phyloP scores from a whole-genome alignment of 768 basidiomycete species.

The Mrakia frigida region DNA sequence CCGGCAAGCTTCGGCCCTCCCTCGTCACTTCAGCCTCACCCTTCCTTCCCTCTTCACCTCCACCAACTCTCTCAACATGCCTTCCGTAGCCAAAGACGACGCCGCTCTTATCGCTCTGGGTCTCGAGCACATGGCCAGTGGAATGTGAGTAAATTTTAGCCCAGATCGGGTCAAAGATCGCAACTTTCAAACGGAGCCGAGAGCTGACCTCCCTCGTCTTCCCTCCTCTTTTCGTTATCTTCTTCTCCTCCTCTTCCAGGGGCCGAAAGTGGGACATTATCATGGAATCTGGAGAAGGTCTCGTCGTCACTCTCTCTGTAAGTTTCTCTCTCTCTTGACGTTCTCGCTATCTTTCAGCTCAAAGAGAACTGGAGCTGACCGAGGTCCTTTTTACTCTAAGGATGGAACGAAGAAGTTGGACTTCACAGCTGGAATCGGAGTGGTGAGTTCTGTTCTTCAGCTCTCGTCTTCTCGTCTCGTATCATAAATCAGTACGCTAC shows the following conservation, averaged over 20 bases:
- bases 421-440: constrained; percentile 47
- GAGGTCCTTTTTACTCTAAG: constrained; percentile 35
- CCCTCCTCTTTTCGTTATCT: background rate
- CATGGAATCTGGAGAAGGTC: constrained; percentile 31
- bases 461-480: no score
- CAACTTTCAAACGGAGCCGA: background rate
- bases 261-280: constrained; percentile 33
- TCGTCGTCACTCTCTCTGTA: constrained; percentile 29
- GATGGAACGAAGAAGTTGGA: constrained; percentile 73
- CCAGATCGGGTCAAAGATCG: background rate
- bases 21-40: background rate
- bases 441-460: background rate
- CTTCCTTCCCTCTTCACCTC: background rate
- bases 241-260: background rate
- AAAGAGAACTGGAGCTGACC: background rate
- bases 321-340: background rate
- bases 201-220: background rate
- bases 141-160: constrained; percentile 1
- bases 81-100: constrained; percentile 22
- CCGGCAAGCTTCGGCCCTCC: background rate
- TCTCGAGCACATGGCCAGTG: constrained; percentile 13
- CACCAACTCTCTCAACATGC: constrained; percentile 7
- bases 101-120: constrained; percentile 25
- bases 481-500: no score
- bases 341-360: background rate